phyloP scores from a whole-genome alignment of 164 flowering plant species.

The Stephania yunnanensis region DNA sequence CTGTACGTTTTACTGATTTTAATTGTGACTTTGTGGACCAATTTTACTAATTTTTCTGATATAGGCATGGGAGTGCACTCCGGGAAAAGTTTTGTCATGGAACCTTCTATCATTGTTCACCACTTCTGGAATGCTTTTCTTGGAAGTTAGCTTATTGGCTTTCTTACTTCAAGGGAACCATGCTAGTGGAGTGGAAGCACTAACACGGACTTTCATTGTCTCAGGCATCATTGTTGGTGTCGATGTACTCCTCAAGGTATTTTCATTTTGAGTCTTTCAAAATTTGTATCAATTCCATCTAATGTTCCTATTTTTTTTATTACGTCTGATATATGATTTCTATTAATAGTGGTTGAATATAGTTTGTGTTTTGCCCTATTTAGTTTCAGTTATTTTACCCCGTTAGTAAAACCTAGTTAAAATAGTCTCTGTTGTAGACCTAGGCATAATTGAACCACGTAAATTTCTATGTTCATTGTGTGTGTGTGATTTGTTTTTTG shows the following conservation, averaged over 20 bases:
- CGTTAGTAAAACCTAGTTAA: no score
- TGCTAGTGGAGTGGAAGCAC: conserved; percentile 66
- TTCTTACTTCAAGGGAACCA: conserved; percentile 65
- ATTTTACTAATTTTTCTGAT: conserved; percentile 3
- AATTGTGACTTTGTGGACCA: conserved; percentile 4
- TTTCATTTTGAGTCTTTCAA: background rate
- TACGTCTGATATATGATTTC: no score
- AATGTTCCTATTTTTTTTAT: background rate
- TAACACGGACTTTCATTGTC: conserved; percentile 61
- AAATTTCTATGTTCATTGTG: no score
- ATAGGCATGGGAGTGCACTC: conserved; percentile 58
- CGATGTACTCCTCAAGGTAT: conserved; percentile 74
- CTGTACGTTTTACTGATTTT: background rate
- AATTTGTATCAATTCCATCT: background rate
- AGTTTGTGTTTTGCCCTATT: no score
- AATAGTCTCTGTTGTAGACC: no score
- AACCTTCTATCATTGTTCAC: conserved; percentile 52
- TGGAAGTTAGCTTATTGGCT: conserved; percentile 56
- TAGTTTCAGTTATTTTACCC: no score
- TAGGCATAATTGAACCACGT: no score
- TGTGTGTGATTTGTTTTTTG: no score
- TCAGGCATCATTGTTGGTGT: conserved; percentile 68
- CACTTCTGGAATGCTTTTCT: conserved; percentile 45
- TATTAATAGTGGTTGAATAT: no score
- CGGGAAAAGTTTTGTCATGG: conserved; percentile 49